A percentile compares a stretch with the other conserved stretches of the same genome.
Conservation (phyloP, 345 rosid genomes). For the Eucalyptus tenuipes region DNA sequence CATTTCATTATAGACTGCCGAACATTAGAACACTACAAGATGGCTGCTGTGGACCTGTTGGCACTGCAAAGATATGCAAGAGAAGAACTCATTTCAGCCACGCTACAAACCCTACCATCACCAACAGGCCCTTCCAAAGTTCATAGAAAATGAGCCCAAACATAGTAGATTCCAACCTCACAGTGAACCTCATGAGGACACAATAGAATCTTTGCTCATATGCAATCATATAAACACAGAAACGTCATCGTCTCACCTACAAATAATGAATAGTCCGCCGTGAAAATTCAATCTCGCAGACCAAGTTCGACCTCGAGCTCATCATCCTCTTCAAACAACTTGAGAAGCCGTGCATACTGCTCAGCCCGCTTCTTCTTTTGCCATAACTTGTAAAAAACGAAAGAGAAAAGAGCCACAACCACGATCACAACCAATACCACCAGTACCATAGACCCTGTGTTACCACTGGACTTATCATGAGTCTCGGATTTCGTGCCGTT, state of each 20-base stretch:
- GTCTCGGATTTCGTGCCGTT: conserved; percentile 17
- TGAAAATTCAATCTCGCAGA: conserved; percentile 50
- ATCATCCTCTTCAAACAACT: conserved; percentile 95
- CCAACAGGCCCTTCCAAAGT: neutral
- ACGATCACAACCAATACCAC: conserved; percentile 35
- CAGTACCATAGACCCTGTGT: conserved; percentile 34
- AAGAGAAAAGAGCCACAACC: conserved; percentile 39
- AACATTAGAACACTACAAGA: neutral
- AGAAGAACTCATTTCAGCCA: neutral
- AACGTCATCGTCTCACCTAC: conserved; percentile 12
- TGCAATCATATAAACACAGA: neutral
- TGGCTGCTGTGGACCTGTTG: neutral
- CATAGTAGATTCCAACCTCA: neutral
- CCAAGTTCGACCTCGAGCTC: conserved; percentile 98
- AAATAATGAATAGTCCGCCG: neutral
- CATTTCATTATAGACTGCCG: neutral
- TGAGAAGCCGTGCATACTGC: conserved; percentile 89
- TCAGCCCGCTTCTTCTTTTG: conserved; percentile 96
- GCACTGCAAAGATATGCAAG: neutral
- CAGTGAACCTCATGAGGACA: neutral
- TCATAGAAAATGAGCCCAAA: neutral
- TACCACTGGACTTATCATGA: conserved; percentile 27
- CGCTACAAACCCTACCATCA: neutral
- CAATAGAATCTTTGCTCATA: neutral
- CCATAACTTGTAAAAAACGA: conserved; percentile 77